Evolutionary conservation across 106 monocot genomes (phyloP), one percentile per base, ranked within the genome.

Genomic region (Hemerocallis citrina): DNA sequence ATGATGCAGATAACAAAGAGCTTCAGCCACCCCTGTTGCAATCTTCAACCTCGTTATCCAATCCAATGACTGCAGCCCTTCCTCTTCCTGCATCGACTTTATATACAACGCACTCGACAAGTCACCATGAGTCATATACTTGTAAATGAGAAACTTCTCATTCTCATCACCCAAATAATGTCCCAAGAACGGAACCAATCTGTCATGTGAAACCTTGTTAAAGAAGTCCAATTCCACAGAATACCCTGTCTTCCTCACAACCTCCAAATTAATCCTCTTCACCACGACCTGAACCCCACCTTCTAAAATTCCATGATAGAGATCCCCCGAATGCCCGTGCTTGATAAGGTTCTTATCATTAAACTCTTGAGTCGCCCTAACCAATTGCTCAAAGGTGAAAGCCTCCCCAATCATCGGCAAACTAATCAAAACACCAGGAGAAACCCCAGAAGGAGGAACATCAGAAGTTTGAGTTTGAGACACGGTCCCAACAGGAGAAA

Each of bases 41-140:
- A 95, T 89, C 75, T 95, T 89, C 63, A 95, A 64, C 55, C 89
- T 89, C 30, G 80, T 86, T 36, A 95, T 86, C 86, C 89, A 94
- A 73, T 89, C 89, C 71, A 95, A 59, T 15, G 85, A 84, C 60
- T 81, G 77, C 76, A 90, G 37, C 0, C 90, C 70, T 34, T 86
- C 90, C 35, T 81, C 89, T 44, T 78, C 90, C 38, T 63, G 22
- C 23, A 27, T 67, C 0, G 73, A 17, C 59, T 91, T 87, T 46
- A 72, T 62, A 31, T 80, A 83, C 74, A 89, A 56, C 6, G 83
- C 66, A 31, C 17, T 75, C 7, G 77, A 73, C 34, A 98, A 54
- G 52, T 98, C 96, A 15, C 87, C 67, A 45, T 91, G 68, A 1
- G 66, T 78, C 70, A 96, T 83, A 54, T 72, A 74, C 35, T 68